These are phyloP conservation scores for Phytophthora niederhauseri DNA, from an alignment of 352 stramenopile genomes.

Conservation along the genomic window DNA sequence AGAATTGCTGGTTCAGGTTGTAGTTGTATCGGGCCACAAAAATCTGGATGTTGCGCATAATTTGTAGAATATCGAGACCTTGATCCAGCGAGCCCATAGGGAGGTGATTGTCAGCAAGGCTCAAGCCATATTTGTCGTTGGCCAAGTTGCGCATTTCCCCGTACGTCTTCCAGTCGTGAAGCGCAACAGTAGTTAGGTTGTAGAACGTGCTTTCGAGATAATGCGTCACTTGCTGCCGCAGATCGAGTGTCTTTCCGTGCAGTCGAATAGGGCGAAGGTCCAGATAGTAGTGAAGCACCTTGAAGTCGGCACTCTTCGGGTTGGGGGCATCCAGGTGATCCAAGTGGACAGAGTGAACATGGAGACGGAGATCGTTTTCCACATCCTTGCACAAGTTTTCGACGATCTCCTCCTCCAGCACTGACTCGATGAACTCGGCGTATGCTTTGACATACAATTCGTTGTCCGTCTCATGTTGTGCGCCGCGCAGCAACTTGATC, in stretches of 20 bases:
- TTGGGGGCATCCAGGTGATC: constrained; percentile 89
- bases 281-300: constrained; percentile 87
- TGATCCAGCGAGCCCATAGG: constrained; percentile 94
- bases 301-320: constrained; percentile 83
- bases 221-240: constrained; percentile 88
- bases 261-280: constrained; percentile 88
- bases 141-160: constrained; percentile 94
- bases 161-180: constrained; percentile 97
- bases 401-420: constrained; percentile 90
- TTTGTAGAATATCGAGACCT: constrained; percentile 94
- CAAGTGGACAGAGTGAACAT: constrained; percentile 89
- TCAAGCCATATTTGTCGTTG: constrained; percentile 93
- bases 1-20: constrained; percentile 96
- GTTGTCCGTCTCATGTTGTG: constrained; percentile 80
- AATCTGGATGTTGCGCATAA: constrained; percentile 96
- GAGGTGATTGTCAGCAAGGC: constrained; percentile 91
- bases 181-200: constrained; percentile 93
- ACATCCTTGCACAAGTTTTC: constrained; percentile 92
- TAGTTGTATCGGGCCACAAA: constrained; percentile 94
- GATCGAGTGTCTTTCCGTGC: constrained; percentile 87
- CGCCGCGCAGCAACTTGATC: constrained; percentile 73
- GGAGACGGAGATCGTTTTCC: constrained; percentile 93
- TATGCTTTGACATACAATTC: constrained; percentile 72
- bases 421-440: constrained; percentile 79
- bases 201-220: constrained; percentile 97